A percentile compares a stretch with the other conserved stretches of the same genome.
phyloP scores from a whole-genome alignment of 495 filamentous ascomycete species.

The Annulohypoxylon stygium region DNA sequence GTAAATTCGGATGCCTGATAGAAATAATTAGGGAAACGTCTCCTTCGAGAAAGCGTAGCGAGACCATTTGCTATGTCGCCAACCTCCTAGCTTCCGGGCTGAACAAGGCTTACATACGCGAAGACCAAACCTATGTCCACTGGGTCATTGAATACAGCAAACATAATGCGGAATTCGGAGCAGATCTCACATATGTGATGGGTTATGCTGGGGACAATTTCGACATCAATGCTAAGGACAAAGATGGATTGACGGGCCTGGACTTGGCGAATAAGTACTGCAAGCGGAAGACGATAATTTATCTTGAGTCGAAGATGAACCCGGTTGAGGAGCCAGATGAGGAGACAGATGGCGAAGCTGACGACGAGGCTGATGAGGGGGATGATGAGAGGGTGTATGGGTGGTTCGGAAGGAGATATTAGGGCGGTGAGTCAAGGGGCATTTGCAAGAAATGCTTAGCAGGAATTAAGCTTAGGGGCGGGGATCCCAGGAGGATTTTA shows the following conservation, averaged over 20 bases:
- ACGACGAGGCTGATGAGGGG: too few relatives aligned
- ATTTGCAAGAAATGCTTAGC: too few relatives aligned
- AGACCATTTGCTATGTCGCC: not conserved
- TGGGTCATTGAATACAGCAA: not conserved
- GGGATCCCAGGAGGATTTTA: too few relatives aligned
- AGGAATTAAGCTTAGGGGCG: too few relatives aligned
- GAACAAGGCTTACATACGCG: not conserved
- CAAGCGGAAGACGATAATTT: not conserved
- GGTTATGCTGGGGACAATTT: not conserved
- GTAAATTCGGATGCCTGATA: not conserved
- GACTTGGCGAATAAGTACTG: not conserved
- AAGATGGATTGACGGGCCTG: not conserved
- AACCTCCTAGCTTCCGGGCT: not conserved
- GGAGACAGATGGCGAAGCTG: too few relatives aligned
- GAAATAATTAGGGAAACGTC: not conserved
- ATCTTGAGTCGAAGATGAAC: not conserved
- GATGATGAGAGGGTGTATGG: too few relatives aligned
- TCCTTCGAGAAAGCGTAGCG: not conserved
- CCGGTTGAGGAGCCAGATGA: too few relatives aligned
- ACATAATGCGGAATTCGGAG: not conserved
- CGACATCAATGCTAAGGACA: not conserved
- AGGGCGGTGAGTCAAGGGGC: too few relatives aligned
- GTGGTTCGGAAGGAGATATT: too few relatives aligned
- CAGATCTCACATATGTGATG: not conserved
- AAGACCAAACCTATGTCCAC: constrained; percentile 2